Conservation (phyloP, 2,329 filamentous ascomycete species). For the Botrytis fabae region DNA sequence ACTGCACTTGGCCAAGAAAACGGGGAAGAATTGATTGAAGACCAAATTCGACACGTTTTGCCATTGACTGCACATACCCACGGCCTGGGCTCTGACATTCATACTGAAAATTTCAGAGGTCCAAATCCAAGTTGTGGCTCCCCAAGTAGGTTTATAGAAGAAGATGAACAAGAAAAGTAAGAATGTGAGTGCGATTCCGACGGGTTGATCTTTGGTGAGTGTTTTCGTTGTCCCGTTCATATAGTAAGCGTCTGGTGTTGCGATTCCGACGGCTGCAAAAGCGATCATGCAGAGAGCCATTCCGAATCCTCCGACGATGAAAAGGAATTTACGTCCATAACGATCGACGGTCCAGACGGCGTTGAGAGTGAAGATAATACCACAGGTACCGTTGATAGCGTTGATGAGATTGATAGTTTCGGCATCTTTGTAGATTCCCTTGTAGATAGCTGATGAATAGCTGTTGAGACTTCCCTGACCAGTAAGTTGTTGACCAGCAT, state of each 20-base stretch:
- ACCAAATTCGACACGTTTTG: slow-evolving; percentile 67
- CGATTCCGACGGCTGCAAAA: slow-evolving; percentile 56
- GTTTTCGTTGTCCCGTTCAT: slow-evolving; percentile 41
- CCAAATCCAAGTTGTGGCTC: slow-evolving; percentile 71
- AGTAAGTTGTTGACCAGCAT: slow-evolving; percentile 53
- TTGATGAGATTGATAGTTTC: slow-evolving; percentile 71
- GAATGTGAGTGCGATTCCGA: slow-evolving; percentile 69
- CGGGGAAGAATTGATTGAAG: slow-evolving; percentile 70
- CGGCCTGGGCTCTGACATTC: slow-evolving; percentile 70
- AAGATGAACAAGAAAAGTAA: slow-evolving; percentile 66
- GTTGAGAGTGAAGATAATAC: slow-evolving; percentile 72
- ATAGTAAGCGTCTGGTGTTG: slow-evolving; percentile 49
- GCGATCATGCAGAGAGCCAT: slow-evolving; percentile 72
- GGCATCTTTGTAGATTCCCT: slow-evolving; percentile 62
- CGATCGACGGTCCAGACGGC: slow-evolving; percentile 72
- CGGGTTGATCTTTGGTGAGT: slow-evolving; percentile 56
- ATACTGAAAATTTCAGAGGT: slow-evolving; percentile 69
- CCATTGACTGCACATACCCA: slow-evolving; percentile 63
- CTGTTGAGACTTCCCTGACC: slow-evolving; percentile 63
- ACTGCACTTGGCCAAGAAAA: slow-evolving; percentile 58
- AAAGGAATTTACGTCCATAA: slow-evolving; percentile 68
- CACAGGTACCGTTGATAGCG: slow-evolving; percentile 70
- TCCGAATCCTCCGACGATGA: slow-evolving; percentile 66
- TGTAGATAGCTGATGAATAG: slow-evolving; percentile 73
- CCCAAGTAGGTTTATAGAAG: slow-evolving; percentile 71